These are phyloP conservation scores for Saccharomycopsis oosterbeekiorum DNA, from an alignment of 805 yeast genomes.

Conservation along the genomic window DNA sequence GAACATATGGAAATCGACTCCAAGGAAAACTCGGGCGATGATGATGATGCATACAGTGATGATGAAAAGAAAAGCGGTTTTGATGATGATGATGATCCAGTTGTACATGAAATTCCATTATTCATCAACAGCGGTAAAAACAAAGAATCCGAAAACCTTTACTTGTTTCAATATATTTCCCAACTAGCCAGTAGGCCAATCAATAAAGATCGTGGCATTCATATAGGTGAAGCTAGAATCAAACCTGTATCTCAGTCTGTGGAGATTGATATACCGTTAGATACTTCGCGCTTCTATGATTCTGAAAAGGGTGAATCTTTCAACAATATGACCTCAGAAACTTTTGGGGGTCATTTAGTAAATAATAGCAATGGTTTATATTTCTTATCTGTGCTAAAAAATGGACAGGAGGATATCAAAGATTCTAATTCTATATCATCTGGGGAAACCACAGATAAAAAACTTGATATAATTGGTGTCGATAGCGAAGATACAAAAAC, in stretches of 20 bases:
- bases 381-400: constrained; percentile 26
- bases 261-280: constrained; percentile 70
- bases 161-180: constrained; percentile 54
- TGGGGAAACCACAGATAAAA: not conserved
- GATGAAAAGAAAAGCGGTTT: constrained; percentile 19
- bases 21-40: not conserved
- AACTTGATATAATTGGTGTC: not conserved
- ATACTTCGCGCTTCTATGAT: constrained; percentile 60
- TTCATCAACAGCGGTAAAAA: constrained; percentile 26
- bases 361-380: constrained; percentile 40
- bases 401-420: not conserved
- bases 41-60: not conserved
- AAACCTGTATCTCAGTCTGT: constrained; percentile 56
- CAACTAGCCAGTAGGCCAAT: constrained; percentile 37
- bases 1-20: not conserved
- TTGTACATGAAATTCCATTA: constrained; percentile 52
- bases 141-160: constrained; percentile 24
- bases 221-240: constrained; percentile 36
- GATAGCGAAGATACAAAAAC: not conserved
- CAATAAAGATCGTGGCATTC: constrained; percentile 28
- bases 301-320: constrained; percentile 52
- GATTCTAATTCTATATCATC: not conserved
- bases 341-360: constrained; percentile 60
- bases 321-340: constrained; percentile 47
- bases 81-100: constrained; percentile 38